phyloP scores from a whole-genome alignment of 2,329 filamentous ascomycete genomes.

The Botrytis deweyae region DNA sequence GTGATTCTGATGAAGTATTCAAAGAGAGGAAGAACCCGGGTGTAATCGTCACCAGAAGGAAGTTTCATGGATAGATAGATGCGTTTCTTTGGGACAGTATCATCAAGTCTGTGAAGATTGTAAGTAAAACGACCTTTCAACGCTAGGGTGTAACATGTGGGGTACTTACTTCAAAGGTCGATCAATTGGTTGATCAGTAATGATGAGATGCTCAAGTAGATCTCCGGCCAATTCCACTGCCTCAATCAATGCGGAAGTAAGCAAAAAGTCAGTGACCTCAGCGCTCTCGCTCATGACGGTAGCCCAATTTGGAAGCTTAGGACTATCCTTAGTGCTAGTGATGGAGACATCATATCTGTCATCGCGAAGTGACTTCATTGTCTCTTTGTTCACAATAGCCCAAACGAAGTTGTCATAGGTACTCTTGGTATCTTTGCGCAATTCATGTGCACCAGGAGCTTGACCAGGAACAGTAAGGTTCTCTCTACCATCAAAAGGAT shows the following conservation, averaged over 20 bases:
- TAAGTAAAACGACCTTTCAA: slow-evolving; percentile 9
- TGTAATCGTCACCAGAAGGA: slow-evolving; percentile 64
- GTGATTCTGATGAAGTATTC: slow-evolving; percentile 79
- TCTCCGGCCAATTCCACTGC: slow-evolving; percentile 78
- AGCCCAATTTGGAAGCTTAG: slow-evolving; percentile 84
- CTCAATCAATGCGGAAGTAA: slow-evolving; percentile 83
- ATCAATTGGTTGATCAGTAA: slow-evolving; percentile 85
- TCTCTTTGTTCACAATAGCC: slow-evolving; percentile 91
- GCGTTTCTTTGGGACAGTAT: slow-evolving; percentile 82
- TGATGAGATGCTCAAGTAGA: slow-evolving; percentile 79
- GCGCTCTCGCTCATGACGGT: slow-evolving; percentile 97
- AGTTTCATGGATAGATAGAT: slow-evolving; percentile 73
- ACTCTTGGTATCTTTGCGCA: slow-evolving; percentile 59
- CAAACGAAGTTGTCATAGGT: slow-evolving; percentile 89
- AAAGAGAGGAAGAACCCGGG: slow-evolving; percentile 71
- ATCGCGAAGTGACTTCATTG: slow-evolving; percentile 85
- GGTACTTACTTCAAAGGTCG: slow-evolving; percentile 74
- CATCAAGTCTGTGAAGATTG: slow-evolving; percentile 63
- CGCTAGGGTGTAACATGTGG: background rate
- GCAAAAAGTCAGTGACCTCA: slow-evolving; percentile 83
- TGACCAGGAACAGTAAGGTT: slow-evolving; percentile 67
- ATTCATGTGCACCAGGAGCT: slow-evolving; percentile 57
- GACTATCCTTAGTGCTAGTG: slow-evolving; percentile 87
- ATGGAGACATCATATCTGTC: slow-evolving; percentile 94
- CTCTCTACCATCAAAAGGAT: slow-evolving; percentile 93